phyloP scores from a whole-genome alignment of 345 rosid genomes.

The Linum usitatissimum region DNA sequence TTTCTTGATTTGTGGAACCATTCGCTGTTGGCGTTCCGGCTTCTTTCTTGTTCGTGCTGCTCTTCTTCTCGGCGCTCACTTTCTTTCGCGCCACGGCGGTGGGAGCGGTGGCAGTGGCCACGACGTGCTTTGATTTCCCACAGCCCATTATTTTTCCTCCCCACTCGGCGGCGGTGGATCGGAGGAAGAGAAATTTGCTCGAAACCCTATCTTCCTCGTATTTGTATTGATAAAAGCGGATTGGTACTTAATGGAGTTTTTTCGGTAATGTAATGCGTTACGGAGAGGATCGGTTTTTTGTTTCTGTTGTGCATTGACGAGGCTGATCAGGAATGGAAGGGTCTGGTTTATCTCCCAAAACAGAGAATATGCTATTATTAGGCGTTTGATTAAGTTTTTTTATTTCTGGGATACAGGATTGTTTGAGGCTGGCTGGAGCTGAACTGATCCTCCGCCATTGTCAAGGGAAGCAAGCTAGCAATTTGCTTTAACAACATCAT shows the following conservation, averaged over 20 bases:
- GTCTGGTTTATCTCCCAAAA: no score
- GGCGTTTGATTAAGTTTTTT: no score
- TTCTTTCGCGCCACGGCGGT: conserved; percentile 24
- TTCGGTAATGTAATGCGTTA: neutral
- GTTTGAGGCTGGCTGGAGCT: no score
- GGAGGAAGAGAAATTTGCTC: neutral
- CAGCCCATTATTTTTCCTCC: conserved; percentile 52
- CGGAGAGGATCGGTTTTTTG: neutral
- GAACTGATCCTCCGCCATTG: no score
- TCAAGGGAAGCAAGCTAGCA: no score
- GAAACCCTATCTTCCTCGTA: neutral
- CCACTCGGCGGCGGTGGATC: neutral
- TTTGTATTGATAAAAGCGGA: neutral
- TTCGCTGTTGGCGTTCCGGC: neutral
- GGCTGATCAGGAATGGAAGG: neutral
- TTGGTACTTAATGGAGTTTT: neutral
- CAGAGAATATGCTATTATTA: no score
- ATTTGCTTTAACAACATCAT: no score
- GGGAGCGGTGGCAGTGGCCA: conserved; percentile 50
- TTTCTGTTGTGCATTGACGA: conserved; percentile 9
- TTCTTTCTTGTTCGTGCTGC: neutral
- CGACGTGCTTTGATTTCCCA: conserved; percentile 63
- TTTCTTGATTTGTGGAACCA: neutral
- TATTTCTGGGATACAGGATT: no score
- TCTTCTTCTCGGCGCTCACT: conserved; percentile 14